phyloP scores from a whole-genome alignment of 805 yeast species.

The Zygotorulaspora danielsina region DNA sequence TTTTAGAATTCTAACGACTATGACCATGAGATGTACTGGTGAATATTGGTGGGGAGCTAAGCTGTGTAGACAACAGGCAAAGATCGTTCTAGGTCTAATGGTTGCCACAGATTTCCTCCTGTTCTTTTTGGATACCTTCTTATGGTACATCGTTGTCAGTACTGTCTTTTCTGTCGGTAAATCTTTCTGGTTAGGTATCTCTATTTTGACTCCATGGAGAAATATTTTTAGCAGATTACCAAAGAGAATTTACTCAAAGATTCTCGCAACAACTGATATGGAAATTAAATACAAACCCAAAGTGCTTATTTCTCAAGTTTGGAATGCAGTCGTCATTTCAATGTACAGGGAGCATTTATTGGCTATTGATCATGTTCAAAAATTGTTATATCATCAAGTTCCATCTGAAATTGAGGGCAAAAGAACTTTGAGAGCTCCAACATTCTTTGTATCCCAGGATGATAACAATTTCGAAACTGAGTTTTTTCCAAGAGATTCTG shows the following conservation, averaged over 20 bases:
- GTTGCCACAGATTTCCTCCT: slow-evolving; percentile 84
- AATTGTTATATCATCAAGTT: slow-evolving; percentile 94
- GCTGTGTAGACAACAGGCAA: slow-evolving; percentile 82
- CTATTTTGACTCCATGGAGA: slow-evolving; percentile 99
- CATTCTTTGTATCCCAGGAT: slow-evolving; percentile 97
- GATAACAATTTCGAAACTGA: slow-evolving; percentile 91
- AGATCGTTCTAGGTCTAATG: slow-evolving; percentile 89
- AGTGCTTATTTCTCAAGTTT: slow-evolving; percentile 94
- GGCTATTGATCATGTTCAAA: slow-evolving; percentile 98
- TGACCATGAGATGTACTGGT: slow-evolving; percentile 92
- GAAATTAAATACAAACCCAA: slow-evolving; percentile 98
- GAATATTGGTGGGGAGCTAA: slow-evolving; percentile 78
- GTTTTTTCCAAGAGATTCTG: slow-evolving; percentile 94
- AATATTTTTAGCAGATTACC: slow-evolving; percentile 96
- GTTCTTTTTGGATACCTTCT: slow-evolving; percentile 97
- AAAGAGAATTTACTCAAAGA: slow-evolving; percentile 96
- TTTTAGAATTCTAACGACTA: slow-evolving; percentile 78
- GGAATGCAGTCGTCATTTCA: slow-evolving; percentile 98
- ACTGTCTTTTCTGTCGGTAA: slow-evolving; percentile 95
- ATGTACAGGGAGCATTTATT: slow-evolving; percentile 99
- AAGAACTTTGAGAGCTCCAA: slow-evolving; percentile 97
- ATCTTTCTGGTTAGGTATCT: slow-evolving; percentile 97
- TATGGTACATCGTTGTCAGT: slow-evolving; percentile 97
- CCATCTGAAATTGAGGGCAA: slow-evolving; percentile 98
- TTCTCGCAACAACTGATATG: slow-evolving; percentile 97